These are phyloP conservation scores for Amanita pallidorosea DNA, from an alignment of 768 basidiomycete genomes.

Conservation along the genomic window DNA sequence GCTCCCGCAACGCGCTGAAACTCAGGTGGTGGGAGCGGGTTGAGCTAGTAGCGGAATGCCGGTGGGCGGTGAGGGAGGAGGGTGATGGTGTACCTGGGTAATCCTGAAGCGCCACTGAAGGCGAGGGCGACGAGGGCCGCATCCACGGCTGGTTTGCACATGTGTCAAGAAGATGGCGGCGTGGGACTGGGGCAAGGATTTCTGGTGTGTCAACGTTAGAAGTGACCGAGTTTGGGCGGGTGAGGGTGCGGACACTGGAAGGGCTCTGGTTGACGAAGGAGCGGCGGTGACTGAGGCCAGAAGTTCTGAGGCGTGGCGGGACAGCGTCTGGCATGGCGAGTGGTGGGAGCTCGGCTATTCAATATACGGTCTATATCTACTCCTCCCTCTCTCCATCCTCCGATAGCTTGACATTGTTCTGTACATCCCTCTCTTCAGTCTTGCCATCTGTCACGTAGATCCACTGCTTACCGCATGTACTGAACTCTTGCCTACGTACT, in stretches of 20 bases:
- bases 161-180: constrained; percentile 50
- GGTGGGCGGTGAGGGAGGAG: background rate
- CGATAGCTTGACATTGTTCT: constrained; percentile 74
- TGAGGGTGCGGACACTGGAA: constrained; percentile 9
- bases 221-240: background rate
- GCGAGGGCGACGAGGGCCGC: constrained; percentile 22
- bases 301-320: constrained; percentile 24
- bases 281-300: constrained; percentile 19
- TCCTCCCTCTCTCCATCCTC: constrained; percentile 70
- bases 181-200: constrained; percentile 59
- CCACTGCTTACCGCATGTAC: constrained; percentile 24
- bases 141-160: constrained; percentile 55
- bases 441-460: background rate
- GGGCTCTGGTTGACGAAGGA: constrained; percentile 20
- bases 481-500: constrained; percentile 69
- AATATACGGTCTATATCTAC: constrained; percentile 2
- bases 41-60: constrained; percentile 10
- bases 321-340: constrained; percentile 26
- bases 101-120: constrained; percentile 29
- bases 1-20: constrained; percentile 34
- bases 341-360: background rate
- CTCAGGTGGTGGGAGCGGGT: constrained; percentile 14
- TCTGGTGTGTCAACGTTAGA: background rate
- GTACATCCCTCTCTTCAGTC: constrained; percentile 5
- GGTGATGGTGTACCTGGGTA: background rate